phyloP scores from a whole-genome alignment of 164 flowering plant species.

The Annona squamosa region DNA sequence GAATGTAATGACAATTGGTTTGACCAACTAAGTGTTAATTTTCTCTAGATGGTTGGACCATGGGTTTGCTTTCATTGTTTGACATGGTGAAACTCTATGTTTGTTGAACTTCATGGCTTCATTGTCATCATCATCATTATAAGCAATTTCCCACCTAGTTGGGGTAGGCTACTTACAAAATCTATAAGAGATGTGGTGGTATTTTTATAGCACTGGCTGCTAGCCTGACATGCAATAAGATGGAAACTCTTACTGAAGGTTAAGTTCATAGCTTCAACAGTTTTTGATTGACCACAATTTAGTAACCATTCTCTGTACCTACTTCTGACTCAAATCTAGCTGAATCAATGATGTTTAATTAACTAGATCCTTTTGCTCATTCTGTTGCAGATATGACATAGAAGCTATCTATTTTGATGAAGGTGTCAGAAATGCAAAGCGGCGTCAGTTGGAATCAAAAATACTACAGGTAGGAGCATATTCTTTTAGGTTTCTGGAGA shows the following conservation, averaged over 20 bases:
- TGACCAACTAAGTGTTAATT: neutral
- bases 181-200: too few relatives aligned
- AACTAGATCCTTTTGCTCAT: neutral
- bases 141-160: too few relatives aligned
- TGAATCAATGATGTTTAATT: neutral
- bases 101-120: too few relatives aligned
- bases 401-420: conserved; percentile 89
- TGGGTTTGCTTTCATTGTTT: neutral
- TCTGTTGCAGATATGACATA: conserved; percentile 59
- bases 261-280: neutral
- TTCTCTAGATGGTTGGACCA: neutral
- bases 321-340: neutral
- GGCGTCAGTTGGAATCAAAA: conserved; percentile 67
- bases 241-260: too few relatives aligned
- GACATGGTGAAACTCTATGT: neutral
- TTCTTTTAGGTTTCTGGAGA: neutral
- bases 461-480: conserved; percentile 55
- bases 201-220: too few relatives aligned
- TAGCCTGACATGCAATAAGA: too few relatives aligned
- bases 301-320: neutral
- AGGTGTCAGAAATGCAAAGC: conserved; percentile 72
- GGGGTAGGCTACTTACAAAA: too few relatives aligned
- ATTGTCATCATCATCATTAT: too few relatives aligned
- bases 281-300: neutral
- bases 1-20: neutral